Percentiles rank a stretch among this genome's conserved stretches.
Conservation (phyloP, 805 yeast species). For the Pichia sporocuriosa region DNA sequence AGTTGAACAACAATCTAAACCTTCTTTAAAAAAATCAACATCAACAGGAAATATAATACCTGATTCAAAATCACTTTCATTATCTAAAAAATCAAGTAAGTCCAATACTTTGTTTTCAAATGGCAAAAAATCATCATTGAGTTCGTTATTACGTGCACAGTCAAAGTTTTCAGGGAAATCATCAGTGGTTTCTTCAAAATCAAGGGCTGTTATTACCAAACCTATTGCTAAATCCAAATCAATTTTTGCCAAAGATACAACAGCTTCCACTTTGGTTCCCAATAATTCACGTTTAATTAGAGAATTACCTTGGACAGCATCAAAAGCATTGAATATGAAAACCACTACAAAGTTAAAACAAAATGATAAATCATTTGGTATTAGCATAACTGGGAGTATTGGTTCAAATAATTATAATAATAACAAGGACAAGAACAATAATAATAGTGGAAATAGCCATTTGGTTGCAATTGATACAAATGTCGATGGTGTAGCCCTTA, state of each 20-base stretch:
- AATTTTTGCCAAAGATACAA: too few species aligned
- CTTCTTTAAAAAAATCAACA: neutral
- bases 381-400: too few species aligned
- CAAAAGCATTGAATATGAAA: too few species aligned
- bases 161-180: slow-evolving; percentile 10
- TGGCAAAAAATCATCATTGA: slow-evolving; percentile 6
- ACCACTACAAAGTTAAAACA: too few species aligned
- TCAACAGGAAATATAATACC: too few species aligned
- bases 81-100: too few species aligned
- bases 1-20: neutral
- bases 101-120: too few species aligned
- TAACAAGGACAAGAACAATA: neutral
- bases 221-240: neutral
- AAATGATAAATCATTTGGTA: too few species aligned
- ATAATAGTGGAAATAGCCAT: neutral
- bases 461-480: slow-evolving; percentile 5
- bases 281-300: slow-evolving; percentile 4
- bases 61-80: neutral
- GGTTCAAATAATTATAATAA: neutral
- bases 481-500: slow-evolving; percentile 2
- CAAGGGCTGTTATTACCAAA: neutral
- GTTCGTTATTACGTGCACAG: slow-evolving; percentile 7
- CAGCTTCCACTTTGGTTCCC: too few species aligned
- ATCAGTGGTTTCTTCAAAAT: slow-evolving; percentile 8
- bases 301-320: slow-evolving; percentile 7